Evolutionary conservation across 2,329 filamentous ascomycete genomes (phyloP).

Genomic region (Fusarium fracticaudum): DNA sequence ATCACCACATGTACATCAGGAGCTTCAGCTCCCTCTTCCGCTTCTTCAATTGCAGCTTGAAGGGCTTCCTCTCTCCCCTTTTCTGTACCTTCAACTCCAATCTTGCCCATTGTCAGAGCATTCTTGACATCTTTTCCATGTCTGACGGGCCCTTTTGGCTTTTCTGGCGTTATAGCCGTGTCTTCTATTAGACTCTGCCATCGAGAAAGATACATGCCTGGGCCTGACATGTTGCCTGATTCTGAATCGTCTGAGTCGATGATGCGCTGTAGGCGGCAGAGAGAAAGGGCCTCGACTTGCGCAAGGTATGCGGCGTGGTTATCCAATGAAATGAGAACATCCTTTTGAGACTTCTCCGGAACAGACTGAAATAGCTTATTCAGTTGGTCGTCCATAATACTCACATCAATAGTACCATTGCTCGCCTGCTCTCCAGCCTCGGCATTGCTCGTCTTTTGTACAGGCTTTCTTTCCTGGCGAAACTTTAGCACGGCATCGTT

Average conservation of each 20-base stretch:
- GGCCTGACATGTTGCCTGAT: conserved; percentile 61
- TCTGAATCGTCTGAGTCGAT: conserved; percentile 52
- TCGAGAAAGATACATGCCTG: conserved; percentile 75
- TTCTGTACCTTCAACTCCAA: conserved; percentile 46
- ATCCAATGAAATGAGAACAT: conserved; percentile 64
- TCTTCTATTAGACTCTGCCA: conserved; percentile 78
- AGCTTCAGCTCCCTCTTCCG: conserved; percentile 47
- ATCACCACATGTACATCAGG: conserved; percentile 57
- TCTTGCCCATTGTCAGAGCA: conserved; percentile 55
- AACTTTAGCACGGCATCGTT: conserved; percentile 68
- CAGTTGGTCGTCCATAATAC: conserved; percentile 54
- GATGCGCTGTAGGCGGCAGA: conserved; percentile 64
- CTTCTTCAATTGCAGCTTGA: conserved; percentile 39
- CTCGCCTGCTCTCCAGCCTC: background rate
- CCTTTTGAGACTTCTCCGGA: conserved; percentile 54
- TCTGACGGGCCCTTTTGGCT: conserved; percentile 61
- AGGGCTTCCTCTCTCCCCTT: conserved; percentile 39
- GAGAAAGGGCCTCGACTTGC: conserved; percentile 63
- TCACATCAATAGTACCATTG: conserved; percentile 27
- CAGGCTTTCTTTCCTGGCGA: conserved; percentile 41
- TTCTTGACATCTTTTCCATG: conserved; percentile 62
- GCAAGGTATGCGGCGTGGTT: conserved; percentile 69
- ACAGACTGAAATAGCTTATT: conserved; percentile 58
- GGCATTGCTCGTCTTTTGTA: background rate
- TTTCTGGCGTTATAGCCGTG: conserved; percentile 73